Evolutionary conservation across 495 filamentous ascomycete species (phyloP).

Genomic region (Daldinia loculata): DNA sequence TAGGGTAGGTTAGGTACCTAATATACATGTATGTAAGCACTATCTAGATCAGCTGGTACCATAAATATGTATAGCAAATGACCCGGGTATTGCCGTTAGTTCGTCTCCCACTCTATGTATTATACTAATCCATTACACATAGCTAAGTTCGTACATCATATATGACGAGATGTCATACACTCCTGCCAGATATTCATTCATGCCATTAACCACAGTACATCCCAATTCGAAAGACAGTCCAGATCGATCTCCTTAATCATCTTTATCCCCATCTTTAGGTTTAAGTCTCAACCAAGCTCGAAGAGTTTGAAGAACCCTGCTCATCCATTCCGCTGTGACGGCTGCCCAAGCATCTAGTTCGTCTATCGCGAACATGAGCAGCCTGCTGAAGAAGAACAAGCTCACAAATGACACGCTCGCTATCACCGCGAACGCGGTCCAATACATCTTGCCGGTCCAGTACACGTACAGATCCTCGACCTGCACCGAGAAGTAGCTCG

Average conservation of each 20-base stretch:
- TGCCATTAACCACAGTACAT: background rate
- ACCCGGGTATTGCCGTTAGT: background rate
- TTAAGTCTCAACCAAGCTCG: conserved; percentile 18
- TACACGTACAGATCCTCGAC: conserved; percentile 64
- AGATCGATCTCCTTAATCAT: conserved; percentile 7
- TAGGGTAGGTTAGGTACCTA: background rate
- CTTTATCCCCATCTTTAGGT: conserved; percentile 25
- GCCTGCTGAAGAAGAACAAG: conserved; percentile 62
- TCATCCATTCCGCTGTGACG: conserved; percentile 27
- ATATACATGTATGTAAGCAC: background rate
- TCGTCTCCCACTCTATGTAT: background rate
- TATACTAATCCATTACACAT: conserved; percentile 1
- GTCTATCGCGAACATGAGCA: conserved; percentile 59
- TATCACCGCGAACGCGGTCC: conserved; percentile 75
- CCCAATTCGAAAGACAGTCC: background rate
- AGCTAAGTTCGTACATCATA: background rate
- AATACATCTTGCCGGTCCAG: conserved; percentile 73
- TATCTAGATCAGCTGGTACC: conserved; percentile 8
- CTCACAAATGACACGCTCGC: conserved; percentile 68
- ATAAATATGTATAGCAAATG: background rate
- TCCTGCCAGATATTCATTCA: background rate
- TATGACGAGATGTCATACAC: background rate
- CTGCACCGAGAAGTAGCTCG: conserved; percentile 82
- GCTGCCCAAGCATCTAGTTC: conserved; percentile 54
- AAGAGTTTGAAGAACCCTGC: conserved; percentile 9